Percentiles rank a stretch among this genome's conserved stretches.
phyloP scores from a whole-genome alignment of 2,329 filamentous ascomycete genomes.

The Orbilia javanica region DNA sequence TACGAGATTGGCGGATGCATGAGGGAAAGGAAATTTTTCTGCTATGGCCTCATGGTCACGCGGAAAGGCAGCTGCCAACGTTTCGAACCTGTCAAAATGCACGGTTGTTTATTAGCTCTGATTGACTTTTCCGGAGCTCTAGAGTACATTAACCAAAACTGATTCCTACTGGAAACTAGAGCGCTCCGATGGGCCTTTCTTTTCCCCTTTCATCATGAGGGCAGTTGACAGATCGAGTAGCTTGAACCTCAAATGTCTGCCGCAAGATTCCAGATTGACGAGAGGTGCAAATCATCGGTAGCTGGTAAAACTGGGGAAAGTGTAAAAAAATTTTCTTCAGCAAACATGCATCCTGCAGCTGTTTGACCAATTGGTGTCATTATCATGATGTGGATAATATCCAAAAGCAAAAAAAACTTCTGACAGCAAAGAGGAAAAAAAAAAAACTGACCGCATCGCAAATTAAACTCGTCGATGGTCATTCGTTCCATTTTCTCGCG shows the following conservation, averaged over 20 bases:
- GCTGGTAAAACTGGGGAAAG: constrained; percentile 55
- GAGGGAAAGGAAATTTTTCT: neutral
- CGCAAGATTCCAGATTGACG: constrained; percentile 53
- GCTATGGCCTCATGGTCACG: constrained; percentile 55
- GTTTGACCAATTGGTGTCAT: constrained; percentile 19
- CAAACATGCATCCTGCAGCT: constrained; percentile 37
- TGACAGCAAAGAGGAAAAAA: constrained; percentile 6
- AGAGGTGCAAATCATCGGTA: constrained; percentile 49
- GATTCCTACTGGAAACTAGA: constrained; percentile 30
- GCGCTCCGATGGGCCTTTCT: constrained; percentile 29
- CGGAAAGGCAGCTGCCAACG: constrained; percentile 50
- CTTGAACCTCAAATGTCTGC: constrained; percentile 47
- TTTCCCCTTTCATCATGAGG: constrained; percentile 22
- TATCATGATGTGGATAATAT: constrained; percentile 14
- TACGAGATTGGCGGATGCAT: constrained; percentile 18
- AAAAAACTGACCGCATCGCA: constrained; percentile 31
- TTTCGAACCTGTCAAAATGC: constrained; percentile 51
- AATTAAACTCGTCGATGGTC: constrained; percentile 38
- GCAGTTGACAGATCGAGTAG: constrained; percentile 48
- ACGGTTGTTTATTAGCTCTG: constrained; percentile 30
- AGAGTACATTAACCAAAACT: constrained; percentile 44
- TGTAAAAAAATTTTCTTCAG: constrained; percentile 37
- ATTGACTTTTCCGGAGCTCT: constrained; percentile 37
- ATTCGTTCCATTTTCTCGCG: constrained; percentile 52
- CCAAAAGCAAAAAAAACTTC: constrained; percentile 39